Evolutionary conservation across 345 rosid species (phyloP).

Genomic region (Eucalyptus cloeziana): DNA sequence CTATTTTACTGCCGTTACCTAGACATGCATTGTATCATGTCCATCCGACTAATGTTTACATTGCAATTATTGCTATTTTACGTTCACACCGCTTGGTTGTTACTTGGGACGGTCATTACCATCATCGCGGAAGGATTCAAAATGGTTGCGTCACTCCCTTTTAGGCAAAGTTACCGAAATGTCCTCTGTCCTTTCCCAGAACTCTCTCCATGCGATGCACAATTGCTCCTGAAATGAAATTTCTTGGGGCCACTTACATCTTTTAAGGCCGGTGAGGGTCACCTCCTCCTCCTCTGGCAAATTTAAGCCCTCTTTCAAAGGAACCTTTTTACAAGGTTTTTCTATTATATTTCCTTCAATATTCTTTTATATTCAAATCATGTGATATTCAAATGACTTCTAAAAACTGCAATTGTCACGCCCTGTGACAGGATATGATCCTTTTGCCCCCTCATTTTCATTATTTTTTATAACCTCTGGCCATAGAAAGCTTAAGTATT

Average conservation of each 20-base stretch:
- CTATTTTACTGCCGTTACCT: background rate
- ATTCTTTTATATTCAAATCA: background rate
- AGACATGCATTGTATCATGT: background rate
- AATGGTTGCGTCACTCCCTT: background rate
- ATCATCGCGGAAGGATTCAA: background rate
- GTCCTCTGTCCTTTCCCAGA: background rate
- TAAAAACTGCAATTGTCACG: background rate
- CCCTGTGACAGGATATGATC: background rate
- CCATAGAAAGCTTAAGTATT: background rate
- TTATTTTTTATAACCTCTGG: background rate
- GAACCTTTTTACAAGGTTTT: background rate
- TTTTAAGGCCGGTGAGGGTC: background rate
- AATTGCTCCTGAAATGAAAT: background rate
- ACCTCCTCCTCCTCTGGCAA: background rate
- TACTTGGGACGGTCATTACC: background rate
- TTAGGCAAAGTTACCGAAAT: background rate
- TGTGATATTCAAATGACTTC: background rate
- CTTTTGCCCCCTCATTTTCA: background rate
- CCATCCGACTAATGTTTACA: background rate
- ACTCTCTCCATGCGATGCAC: background rate
- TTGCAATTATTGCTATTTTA: background rate
- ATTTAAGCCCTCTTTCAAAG: background rate
- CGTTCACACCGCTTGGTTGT: background rate
- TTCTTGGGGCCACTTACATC: background rate
- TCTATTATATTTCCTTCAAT: background rate